phyloP scores from a whole-genome alignment of 1,139 yeast genomes.

The Saccharomyces uvarum region DNA sequence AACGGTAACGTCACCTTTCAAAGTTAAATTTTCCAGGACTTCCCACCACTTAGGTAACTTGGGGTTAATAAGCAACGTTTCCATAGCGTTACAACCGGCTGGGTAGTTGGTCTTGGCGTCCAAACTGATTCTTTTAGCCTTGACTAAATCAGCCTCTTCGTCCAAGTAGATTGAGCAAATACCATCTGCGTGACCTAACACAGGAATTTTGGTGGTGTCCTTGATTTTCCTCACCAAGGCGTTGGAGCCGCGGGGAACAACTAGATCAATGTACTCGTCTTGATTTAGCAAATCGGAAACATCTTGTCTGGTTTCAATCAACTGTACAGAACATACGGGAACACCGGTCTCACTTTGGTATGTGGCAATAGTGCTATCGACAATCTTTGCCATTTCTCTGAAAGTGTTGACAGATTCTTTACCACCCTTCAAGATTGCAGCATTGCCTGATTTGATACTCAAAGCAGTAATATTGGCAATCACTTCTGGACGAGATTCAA shows the following conservation, averaged over 20 bases:
- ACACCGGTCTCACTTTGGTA: constrained; percentile 48
- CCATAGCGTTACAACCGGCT: constrained; percentile 97
- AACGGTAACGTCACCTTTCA: constrained; percentile 61
- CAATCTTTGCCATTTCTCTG: constrained; percentile 67
- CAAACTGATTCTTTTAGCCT: constrained; percentile 66
- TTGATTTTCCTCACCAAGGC: constrained; percentile 82
- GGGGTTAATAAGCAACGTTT: constrained; percentile 66
- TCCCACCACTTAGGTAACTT: constrained; percentile 40
- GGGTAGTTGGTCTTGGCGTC: constrained; percentile 95
- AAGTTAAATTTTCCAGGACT: constrained; percentile 42
- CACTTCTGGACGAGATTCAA: constrained; percentile 96
- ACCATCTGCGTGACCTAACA: constrained; percentile 97
- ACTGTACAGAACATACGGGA: constrained; percentile 74
- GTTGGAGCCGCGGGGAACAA: constrained; percentile 94
- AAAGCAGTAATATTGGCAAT: constrained; percentile 95
- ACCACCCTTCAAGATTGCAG: constrained; percentile 96
- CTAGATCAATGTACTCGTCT: constrained; percentile 86
- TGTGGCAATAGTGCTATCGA: constrained; percentile 48
- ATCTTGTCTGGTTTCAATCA: constrained; percentile 82
- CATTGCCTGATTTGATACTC: constrained; percentile 90
- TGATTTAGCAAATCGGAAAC: constrained; percentile 77
- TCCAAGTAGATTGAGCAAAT: constrained; percentile 85
- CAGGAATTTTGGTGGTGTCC: constrained; percentile 85
- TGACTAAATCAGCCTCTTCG: constrained; percentile 60
- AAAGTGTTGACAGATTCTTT: constrained; percentile 85